Base-by-base conservation (phyloP, 805 yeast genomes). In the Nakazawaea ishiwadae region DNA sequence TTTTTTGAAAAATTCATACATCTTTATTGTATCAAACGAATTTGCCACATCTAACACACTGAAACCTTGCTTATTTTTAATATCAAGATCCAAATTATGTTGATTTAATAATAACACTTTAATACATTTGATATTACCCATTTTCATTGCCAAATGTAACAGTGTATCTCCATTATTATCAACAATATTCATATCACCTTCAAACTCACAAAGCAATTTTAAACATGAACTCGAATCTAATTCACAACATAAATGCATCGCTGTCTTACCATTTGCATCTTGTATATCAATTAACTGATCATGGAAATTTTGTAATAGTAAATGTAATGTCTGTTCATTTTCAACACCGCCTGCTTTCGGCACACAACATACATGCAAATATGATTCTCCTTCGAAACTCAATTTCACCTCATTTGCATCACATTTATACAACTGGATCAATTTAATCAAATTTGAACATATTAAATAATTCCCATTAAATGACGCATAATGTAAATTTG, bases 111-210 rank as follows among this genome's bases (percentile, higher is more conserved):
- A 58, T 33, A 84, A 59, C 26, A 81, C 54, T 39, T 73, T 68
- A 46, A 79, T 59, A 35, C 85, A 79, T 36, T 73, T 73, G 12
- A 74, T 51, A 45, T 77, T 74, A 5, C 90, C 91, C 51, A 71
- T 76, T 42, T 83, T 81, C 49, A 86, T 72, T 0, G 96, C 95
- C 39, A 84, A 66, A 60, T 91, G 98, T 31, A 91, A 63, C 0
- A 96, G 87, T 2, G 95, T 81, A 54, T 88, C 85, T 1, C 93
- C 95, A 12, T 75, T 74, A 8, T 67, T 63, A 55, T 93, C 96
- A 41, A 77, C 80, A 4, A 78, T 57, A 50, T 84, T 80, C 35
- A 88, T 68, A 51, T 86, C 83, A 2, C 95, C 95, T 7, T 90
- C 93, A 42, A 82, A 75, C 28, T 83, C 83, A 4, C 87, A 62